These are phyloP conservation scores for Ascochyta pisi DNA, from an alignment of 2,329 filamentous ascomycete species.

Conservation along the genomic window DNA sequence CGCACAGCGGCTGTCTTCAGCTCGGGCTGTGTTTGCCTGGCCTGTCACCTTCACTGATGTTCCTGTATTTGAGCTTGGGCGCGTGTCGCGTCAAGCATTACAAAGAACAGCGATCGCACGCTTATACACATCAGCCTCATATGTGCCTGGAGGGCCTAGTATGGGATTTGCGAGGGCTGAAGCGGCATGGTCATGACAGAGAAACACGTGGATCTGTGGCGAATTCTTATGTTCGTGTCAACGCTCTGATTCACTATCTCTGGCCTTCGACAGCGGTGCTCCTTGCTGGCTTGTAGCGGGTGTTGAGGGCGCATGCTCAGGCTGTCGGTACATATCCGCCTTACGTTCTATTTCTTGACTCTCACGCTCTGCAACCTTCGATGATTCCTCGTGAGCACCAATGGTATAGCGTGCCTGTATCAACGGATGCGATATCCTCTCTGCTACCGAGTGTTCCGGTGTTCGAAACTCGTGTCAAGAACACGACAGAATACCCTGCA, in stretches of 20 bases:
- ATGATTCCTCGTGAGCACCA: neutral
- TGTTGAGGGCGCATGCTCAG: neutral
- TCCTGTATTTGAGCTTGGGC: conserved; percentile 10
- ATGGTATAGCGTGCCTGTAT: neutral
- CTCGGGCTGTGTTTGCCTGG: conserved; percentile 19
- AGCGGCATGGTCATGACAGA: neutral
- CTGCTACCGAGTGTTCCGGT: neutral
- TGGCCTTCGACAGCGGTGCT: neutral
- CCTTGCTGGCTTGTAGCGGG: neutral
- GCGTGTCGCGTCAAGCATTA: neutral
- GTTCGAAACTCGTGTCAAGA: neutral
- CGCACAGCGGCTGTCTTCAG: conserved; percentile 20
- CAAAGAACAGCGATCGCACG: conserved; percentile 9
- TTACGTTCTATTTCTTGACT: neutral
- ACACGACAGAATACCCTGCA: neutral
- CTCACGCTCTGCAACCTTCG: neutral
- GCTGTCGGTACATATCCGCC: neutral
- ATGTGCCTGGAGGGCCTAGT: neutral
- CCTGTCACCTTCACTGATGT: conserved; percentile 16
- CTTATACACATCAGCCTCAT: neutral
- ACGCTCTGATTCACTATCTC: neutral
- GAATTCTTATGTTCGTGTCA: neutral
- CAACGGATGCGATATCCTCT: neutral
- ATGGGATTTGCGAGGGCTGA: neutral
- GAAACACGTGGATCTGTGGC: neutral